These are phyloP conservation scores for Neofusicoccum ribis DNA, from an alignment of 2,329 filamentous ascomycete species.

Conservation along the genomic window DNA sequence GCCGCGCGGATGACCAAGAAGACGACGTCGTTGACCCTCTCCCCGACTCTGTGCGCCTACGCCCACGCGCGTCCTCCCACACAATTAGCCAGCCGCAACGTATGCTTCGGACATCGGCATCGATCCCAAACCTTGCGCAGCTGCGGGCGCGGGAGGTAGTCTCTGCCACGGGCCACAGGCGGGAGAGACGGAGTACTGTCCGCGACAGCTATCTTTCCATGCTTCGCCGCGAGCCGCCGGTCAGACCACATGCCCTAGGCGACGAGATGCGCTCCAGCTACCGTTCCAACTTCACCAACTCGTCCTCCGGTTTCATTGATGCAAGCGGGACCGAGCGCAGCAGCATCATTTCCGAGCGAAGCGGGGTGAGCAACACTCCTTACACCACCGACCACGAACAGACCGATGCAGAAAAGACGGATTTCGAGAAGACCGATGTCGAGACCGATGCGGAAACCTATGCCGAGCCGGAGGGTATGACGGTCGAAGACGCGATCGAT, in stretches of 20 bases:
- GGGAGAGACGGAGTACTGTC: slow-evolving; percentile 29
- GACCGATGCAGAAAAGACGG: slow-evolving; percentile 20
- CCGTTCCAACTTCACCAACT: slow-evolving; percentile 60
- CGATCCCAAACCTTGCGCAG: slow-evolving; percentile 39
- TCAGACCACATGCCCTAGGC: slow-evolving; percentile 31
- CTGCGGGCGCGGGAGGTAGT: slow-evolving; percentile 27
- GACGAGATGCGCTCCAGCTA: slow-evolving; percentile 58
- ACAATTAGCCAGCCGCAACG: slow-evolving; percentile 14
- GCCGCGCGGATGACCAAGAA: slow-evolving; percentile 8
- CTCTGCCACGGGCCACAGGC: slow-evolving; percentile 34
- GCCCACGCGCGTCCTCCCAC: slow-evolving; percentile 30
- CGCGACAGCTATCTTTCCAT: slow-evolving; percentile 34
- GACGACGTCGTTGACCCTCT: slow-evolving; percentile 9
- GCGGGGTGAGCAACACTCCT: slow-evolving; percentile 67
- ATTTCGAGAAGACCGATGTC: slow-evolving; percentile 26
- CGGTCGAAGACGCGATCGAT: slow-evolving; percentile 61
- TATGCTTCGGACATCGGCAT: slow-evolving; percentile 34
- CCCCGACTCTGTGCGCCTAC: background rate
- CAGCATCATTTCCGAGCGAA: slow-evolving; percentile 77
- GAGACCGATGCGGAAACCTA: slow-evolving; percentile 7
- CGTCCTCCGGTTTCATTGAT: slow-evolving; percentile 58
- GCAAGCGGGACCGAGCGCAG: slow-evolving; percentile 74
- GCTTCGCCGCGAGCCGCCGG: slow-evolving; percentile 35
- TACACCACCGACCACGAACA: slow-evolving; percentile 51
- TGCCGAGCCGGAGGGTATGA: slow-evolving; percentile 50